Evolutionary conservation across 305 asterid species (phyloP).

Genomic region (Caryopteris hybrid): DNA sequence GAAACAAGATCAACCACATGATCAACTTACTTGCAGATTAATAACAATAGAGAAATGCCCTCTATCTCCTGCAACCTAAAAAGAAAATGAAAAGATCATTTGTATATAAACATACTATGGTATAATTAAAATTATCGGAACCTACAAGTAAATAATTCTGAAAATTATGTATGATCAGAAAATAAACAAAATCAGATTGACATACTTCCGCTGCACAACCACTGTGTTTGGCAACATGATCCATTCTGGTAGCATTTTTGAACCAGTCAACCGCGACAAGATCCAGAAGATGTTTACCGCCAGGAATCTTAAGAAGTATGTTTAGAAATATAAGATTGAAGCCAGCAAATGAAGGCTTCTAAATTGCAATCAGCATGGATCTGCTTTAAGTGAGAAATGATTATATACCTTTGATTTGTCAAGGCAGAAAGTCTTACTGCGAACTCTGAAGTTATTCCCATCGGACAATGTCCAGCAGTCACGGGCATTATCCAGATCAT

Average conservation of each 20-base stretch:
- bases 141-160: background rate
- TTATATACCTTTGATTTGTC: slow-evolving; percentile 77
- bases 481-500: slow-evolving; percentile 66
- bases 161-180: background rate
- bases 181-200: background rate
- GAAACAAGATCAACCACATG: slow-evolving; percentile 9
- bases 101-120: background rate
- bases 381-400: background rate
- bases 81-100: background rate
- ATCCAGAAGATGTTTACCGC: slow-evolving; percentile 88
- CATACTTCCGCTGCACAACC: slow-evolving; percentile 97
- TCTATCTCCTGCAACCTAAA: slow-evolving; percentile 76
- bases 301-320: slow-evolving; percentile 49
- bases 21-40: slow-evolving; percentile 80
- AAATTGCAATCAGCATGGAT: background rate
- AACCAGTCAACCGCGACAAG: slow-evolving; percentile 99
- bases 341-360: background rate
- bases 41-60: slow-evolving; percentile 73
- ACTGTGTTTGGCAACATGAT: slow-evolving; percentile 75
- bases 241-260: slow-evolving; percentile 85
- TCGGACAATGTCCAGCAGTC: slow-evolving; percentile 81
- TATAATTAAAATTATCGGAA: background rate
- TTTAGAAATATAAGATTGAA: slow-evolving; percentile 19
- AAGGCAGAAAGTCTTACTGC: slow-evolving; percentile 65
- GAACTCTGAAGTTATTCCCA: slow-evolving; percentile 85